These are phyloP conservation scores for Monosporascus sp. DNA, from an alignment of 2,329 filamentous ascomycete species.

Conservation along the genomic window DNA sequence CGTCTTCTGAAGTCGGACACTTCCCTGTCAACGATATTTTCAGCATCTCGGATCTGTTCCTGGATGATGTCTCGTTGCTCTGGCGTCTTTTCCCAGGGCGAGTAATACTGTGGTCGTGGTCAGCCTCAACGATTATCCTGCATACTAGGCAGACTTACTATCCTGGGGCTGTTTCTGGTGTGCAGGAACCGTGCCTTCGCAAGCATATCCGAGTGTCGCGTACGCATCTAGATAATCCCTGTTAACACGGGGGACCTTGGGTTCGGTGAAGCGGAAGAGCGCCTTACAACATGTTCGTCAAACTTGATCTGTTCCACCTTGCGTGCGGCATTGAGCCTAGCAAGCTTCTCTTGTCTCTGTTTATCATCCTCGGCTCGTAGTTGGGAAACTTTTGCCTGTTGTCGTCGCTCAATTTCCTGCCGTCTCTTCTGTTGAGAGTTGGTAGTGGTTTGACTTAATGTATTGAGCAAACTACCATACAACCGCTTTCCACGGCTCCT, in stretches of 20 bases:
- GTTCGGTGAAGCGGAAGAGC: not conserved
- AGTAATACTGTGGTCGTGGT: slow-evolving; percentile 62
- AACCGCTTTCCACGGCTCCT: slow-evolving; percentile 78
- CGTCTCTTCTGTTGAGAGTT: slow-evolving; percentile 62
- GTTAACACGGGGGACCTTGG: slow-evolving; percentile 16
- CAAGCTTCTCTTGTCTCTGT: slow-evolving; percentile 59
- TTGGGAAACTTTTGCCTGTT: slow-evolving; percentile 68
- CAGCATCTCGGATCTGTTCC: slow-evolving; percentile 61
- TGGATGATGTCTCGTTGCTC: slow-evolving; percentile 68
- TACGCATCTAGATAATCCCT: slow-evolving; percentile 55
- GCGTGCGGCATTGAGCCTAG: slow-evolving; percentile 56
- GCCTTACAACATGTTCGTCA: slow-evolving; percentile 69
- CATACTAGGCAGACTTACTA: slow-evolving; percentile 53
- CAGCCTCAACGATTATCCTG: not conserved
- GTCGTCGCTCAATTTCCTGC: slow-evolving; percentile 75
- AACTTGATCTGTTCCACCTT: slow-evolving; percentile 67
- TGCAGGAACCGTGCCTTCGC: slow-evolving; percentile 66
- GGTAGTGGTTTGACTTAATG: slow-evolving; percentile 67
- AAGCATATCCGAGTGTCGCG: slow-evolving; percentile 67
- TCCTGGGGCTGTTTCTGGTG: slow-evolving; percentile 64
- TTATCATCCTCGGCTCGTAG: slow-evolving; percentile 68
- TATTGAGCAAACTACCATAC: slow-evolving; percentile 76
- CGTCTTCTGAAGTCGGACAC: slow-evolving; percentile 53
- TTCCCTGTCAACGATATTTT: slow-evolving; percentile 61
- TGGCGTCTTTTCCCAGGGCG: slow-evolving; percentile 69